These are phyloP conservation scores for Glomus cerebriforme DNA, from an alignment of 192 early-diverging fungal species.

Conservation along the genomic window DNA sequence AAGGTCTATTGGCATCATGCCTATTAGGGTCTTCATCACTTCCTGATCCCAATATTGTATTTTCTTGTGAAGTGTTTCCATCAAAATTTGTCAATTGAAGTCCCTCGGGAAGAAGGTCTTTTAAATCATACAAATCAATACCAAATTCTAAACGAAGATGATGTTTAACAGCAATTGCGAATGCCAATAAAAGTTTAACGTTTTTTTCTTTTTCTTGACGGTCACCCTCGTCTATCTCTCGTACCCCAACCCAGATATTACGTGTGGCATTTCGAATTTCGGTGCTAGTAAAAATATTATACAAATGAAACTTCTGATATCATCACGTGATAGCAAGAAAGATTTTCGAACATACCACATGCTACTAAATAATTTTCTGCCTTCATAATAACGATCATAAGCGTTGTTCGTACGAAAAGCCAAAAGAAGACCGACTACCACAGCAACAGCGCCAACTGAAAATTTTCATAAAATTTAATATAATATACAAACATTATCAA, in stretches of 20 bases:
- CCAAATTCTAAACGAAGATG: slow-evolving; percentile 68
- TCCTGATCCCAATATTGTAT: neutral
- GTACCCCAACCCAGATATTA: slow-evolving; percentile 61
- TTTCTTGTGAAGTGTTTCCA: neutral
- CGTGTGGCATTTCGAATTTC: slow-evolving; percentile 68
- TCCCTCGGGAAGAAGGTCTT: slow-evolving; percentile 46
- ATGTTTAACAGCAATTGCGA: slow-evolving; percentile 58
- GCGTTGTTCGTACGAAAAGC: slow-evolving; percentile 85
- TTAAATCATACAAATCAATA: slow-evolving; percentile 54
- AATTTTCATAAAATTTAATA: neutral
- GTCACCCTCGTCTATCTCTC: slow-evolving; percentile 38
- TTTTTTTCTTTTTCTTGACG: slow-evolving; percentile 56
- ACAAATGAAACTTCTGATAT: slow-evolving; percentile 45
- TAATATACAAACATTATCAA: neutral
- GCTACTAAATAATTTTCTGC: slow-evolving; percentile 68
- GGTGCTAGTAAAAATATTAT: slow-evolving; percentile 34
- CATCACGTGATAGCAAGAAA: slow-evolving; percentile 62
- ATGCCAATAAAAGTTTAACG: slow-evolving; percentile 57
- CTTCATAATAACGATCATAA: slow-evolving; percentile 78
- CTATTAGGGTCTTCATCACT: slow-evolving; percentile 12
- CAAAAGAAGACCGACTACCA: slow-evolving; percentile 72
- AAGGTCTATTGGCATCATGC: neutral
- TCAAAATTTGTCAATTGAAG: slow-evolving; percentile 29
- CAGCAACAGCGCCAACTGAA: slow-evolving; percentile 53
- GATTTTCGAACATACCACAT: slow-evolving; percentile 43